These are phyloP conservation scores for Microsporum canis DNA, from an alignment of 2,329 filamentous ascomycete species.

Conservation along the genomic window DNA sequence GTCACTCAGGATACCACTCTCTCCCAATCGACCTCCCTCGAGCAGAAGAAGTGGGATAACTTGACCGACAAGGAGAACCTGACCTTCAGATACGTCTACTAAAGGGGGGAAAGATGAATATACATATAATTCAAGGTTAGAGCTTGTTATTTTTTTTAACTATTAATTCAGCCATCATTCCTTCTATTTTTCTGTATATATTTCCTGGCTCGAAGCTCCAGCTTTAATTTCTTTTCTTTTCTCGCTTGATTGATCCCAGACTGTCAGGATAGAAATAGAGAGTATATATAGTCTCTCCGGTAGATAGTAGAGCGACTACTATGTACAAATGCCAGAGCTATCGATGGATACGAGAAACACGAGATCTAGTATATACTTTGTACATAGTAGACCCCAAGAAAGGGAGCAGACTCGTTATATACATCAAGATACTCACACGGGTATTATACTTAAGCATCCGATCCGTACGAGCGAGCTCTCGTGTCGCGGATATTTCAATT, in stretches of 20 bases:
- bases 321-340: not conserved
- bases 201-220: not conserved
- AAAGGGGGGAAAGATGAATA: not conserved
- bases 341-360: not conserved
- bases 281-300: not conserved
- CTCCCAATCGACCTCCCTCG: slow-evolving; percentile 6
- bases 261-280: not conserved
- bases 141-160: not conserved
- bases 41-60: slow-evolving; percentile 24
- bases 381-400: not conserved
- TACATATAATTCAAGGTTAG: not conserved
- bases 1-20: not conserved
- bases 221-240: not conserved
- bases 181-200: not conserved
- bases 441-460: not conserved
- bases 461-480: not conserved
- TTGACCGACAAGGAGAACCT: slow-evolving; percentile 27
- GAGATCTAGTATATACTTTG: not conserved
- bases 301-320: not conserved
- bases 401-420: not conserved
- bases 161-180: not conserved
- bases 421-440: not conserved
- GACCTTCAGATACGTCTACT: slow-evolving; percentile 49
- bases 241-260: not conserved
- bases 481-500: not conserved